A percentile compares a stretch with the other conserved stretches of the same genome.
phyloP scores from a whole-genome alignment of 164 flowering plant genomes.

The Amborella trichopoda region DNA sequence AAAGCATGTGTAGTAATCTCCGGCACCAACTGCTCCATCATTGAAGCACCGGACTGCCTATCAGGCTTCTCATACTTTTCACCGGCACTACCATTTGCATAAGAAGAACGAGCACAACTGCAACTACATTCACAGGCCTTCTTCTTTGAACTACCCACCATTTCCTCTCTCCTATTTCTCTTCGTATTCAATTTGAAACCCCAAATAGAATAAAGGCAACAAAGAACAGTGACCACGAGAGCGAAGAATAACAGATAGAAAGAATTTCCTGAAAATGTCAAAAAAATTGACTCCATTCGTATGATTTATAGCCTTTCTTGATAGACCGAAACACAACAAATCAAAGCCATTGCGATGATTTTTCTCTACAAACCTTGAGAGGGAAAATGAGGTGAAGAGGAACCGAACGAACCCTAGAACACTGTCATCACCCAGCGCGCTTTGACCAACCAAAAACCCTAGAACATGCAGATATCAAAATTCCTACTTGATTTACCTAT shows the following conservation, averaged over 20 bases:
- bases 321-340: no score
- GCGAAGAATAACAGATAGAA: conserved; percentile 14
- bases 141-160: conserved; percentile 4
- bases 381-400: no score
- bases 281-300: no score
- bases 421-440: no score
- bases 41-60: conserved; percentile 56
- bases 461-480: no score
- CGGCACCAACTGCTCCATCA: conserved; percentile 99
- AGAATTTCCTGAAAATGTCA: conserved; percentile 4
- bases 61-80: conserved; percentile 14
- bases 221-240: conserved; percentile 24
- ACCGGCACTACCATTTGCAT: conserved; percentile 22
- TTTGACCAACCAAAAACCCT: no score
- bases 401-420: no score
- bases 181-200: conserved; percentile 13
- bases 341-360: no score
- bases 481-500: no score
- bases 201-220: conserved; percentile 26
- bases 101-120: conserved; percentile 12
- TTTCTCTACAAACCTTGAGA: no score
- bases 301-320: no score
- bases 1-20: conserved; percentile 92
- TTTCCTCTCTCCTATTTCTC: not conserved
- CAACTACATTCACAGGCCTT: conserved; percentile 16